Evolutionary conservation across 768 basidiomycete genomes (phyloP).

Genomic region (Hygrocybe coccinea): DNA sequence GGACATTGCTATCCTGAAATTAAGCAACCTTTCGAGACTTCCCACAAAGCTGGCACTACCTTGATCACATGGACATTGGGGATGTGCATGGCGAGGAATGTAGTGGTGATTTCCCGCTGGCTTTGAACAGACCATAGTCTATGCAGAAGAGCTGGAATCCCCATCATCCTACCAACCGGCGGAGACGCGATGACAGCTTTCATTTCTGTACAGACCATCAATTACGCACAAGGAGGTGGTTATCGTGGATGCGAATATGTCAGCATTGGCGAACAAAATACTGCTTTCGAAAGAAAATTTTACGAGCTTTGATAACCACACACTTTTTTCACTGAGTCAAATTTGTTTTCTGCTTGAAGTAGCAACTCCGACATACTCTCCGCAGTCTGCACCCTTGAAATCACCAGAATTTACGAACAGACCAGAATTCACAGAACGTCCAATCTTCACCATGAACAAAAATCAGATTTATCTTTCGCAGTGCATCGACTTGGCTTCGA

Average conservation of each 20-base stretch:
- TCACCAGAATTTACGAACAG: not conserved
- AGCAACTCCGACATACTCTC: no score
- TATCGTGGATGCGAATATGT: conserved; percentile 89
- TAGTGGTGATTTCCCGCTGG: no score
- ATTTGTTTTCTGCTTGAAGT: no score
- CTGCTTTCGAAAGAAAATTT: conserved; percentile 66
- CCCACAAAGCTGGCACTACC: conserved; percentile 66
- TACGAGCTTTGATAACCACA: no score
- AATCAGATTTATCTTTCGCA: conserved; percentile 48
- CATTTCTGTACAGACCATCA: conserved; percentile 86
- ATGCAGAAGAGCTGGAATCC: no score
- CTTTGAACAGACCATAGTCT: no score
- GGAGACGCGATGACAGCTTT: conserved; percentile 96
- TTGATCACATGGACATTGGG: conserved; percentile 84
- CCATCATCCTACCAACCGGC: no score
- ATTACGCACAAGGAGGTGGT: conserved; percentile 81
- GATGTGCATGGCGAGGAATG: conserved; percentile 98
- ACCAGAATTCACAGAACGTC: not conserved
- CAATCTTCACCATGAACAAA: conserved; percentile 36
- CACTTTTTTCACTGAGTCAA: no score
- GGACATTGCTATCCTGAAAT: conserved; percentile 14
- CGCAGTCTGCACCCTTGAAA: no score
- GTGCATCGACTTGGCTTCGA: conserved; percentile 45
- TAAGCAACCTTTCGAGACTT: not conserved
- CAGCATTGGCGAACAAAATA: conserved; percentile 79